phyloP scores from a whole-genome alignment of 345 rosid species.

The Camelina sativa region DNA sequence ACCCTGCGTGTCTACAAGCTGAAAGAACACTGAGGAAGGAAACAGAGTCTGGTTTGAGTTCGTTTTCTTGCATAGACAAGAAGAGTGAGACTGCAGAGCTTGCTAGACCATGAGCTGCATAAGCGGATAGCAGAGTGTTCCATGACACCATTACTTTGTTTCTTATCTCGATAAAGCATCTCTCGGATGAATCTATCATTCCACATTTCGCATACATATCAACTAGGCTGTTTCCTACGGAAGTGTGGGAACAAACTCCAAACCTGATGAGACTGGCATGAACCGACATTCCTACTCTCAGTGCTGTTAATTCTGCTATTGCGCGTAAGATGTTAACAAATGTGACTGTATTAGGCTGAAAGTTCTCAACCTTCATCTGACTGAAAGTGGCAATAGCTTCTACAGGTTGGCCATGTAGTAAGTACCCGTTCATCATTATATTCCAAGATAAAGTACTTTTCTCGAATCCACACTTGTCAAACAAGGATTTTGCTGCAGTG shows the following conservation, averaged over 20 bases:
- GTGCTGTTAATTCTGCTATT: slow-evolving; percentile 46
- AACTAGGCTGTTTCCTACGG: slow-evolving; percentile 55
- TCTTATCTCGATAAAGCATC: slow-evolving; percentile 51
- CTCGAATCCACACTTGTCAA: slow-evolving; percentile 44
- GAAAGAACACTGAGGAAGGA: slow-evolving; percentile 60
- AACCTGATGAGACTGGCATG: slow-evolving; percentile 54
- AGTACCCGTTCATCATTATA: slow-evolving; percentile 58
- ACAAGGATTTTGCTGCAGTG: slow-evolving; percentile 51
- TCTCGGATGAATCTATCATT: slow-evolving; percentile 48
- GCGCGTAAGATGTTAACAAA: slow-evolving; percentile 60
- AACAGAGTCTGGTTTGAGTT: slow-evolving; percentile 47
- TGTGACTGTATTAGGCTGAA: slow-evolving; percentile 52
- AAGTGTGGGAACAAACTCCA: slow-evolving; percentile 49
- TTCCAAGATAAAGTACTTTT: slow-evolving; percentile 64
- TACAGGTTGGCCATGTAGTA: slow-evolving; percentile 57
- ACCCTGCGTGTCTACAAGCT: slow-evolving; percentile 68
- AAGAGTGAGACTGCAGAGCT: slow-evolving; percentile 55
- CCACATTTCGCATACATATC: slow-evolving; percentile 80
- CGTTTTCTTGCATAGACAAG: slow-evolving; percentile 53
- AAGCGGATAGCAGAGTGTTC: slow-evolving; percentile 69
- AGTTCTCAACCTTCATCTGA: slow-evolving; percentile 52
- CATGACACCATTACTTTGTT: slow-evolving; percentile 56
- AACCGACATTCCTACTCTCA: slow-evolving; percentile 55
- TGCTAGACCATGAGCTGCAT: slow-evolving; percentile 60
- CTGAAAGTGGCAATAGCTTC: slow-evolving; percentile 53